Conservation (phyloP, 2,329 filamentous ascomycete genomes). For the Cercospora brassicicola region DNA sequence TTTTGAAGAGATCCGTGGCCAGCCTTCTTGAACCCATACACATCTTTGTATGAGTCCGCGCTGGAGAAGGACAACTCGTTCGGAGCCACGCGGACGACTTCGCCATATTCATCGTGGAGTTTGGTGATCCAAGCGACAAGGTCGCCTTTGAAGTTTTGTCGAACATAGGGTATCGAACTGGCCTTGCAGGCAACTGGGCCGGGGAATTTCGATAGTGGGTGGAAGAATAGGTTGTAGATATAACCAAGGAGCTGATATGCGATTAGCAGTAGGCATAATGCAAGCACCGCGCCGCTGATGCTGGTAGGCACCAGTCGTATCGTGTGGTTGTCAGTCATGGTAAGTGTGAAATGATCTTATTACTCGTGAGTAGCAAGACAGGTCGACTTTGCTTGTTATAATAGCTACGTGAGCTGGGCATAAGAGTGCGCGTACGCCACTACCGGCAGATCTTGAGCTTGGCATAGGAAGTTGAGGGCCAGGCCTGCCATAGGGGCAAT, state of each 20-base stretch:
- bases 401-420: neutral
- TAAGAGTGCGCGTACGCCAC: neutral
- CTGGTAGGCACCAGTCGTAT: neutral
- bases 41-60: slow-evolving; percentile 46
- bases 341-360: too few relatives aligned
- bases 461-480: neutral
- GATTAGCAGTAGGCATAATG: neutral
- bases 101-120: slow-evolving; percentile 42
- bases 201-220: slow-evolving; percentile 12
- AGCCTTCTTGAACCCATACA: slow-evolving; percentile 40
- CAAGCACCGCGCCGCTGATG: neutral
- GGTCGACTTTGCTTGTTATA: neutral
- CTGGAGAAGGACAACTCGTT: slow-evolving; percentile 50
- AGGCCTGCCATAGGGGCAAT: neutral
- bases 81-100: slow-evolving; percentile 51
- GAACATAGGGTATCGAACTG: slow-evolving; percentile 9
- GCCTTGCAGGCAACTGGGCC: slow-evolving; percentile 4
- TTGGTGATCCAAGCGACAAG: slow-evolving; percentile 5
- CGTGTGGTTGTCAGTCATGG: neutral
- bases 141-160: slow-evolving; percentile 7
- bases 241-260: neutral
- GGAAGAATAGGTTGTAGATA: slow-evolving; percentile 14
- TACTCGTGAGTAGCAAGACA: neutral
- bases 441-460: neutral
- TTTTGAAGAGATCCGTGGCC: slow-evolving; percentile 18